Evolutionary conservation across 305 asterid species (phyloP).

Genomic region (Salvia sclarea): DNA sequence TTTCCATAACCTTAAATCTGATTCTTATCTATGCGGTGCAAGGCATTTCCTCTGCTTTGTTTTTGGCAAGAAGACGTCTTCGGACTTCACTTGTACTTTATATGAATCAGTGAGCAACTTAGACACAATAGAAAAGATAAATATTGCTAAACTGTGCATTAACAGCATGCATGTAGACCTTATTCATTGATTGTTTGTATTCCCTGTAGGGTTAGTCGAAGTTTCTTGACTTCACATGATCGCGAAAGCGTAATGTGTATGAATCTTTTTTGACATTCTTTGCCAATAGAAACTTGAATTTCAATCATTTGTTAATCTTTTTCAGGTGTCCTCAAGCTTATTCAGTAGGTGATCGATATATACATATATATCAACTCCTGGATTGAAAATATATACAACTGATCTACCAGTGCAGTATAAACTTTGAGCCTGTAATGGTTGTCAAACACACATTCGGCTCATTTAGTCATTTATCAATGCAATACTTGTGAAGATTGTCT

Average conservation of each 20-base stretch:
- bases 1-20: background rate
- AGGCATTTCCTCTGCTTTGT: background rate
- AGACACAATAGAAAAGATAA: background rate
- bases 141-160: background rate
- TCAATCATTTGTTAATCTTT: slow-evolving; percentile 6
- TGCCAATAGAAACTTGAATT: background rate
- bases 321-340: slow-evolving; percentile 79
- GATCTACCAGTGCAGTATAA: slow-evolving; percentile 5
- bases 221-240: background rate
- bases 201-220: background rate
- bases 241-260: background rate
- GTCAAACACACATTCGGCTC: slow-evolving; percentile 3
- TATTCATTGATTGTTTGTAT: background rate
- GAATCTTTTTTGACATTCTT: background rate
- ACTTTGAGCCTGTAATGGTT: slow-evolving; percentile 4
- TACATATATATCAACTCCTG: background rate
- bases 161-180: background rate
- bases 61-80: background rate
- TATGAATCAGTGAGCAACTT: background rate
- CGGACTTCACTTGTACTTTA: background rate
- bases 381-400: slow-evolving; percentile 9
- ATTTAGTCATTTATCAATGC: slow-evolving; percentile 1
- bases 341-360: slow-evolving; percentile 50
- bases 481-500: background rate
- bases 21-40: background rate